phyloP scores from a whole-genome alignment of 768 basidiomycete species.

The Trametes cinnabarina region DNA sequence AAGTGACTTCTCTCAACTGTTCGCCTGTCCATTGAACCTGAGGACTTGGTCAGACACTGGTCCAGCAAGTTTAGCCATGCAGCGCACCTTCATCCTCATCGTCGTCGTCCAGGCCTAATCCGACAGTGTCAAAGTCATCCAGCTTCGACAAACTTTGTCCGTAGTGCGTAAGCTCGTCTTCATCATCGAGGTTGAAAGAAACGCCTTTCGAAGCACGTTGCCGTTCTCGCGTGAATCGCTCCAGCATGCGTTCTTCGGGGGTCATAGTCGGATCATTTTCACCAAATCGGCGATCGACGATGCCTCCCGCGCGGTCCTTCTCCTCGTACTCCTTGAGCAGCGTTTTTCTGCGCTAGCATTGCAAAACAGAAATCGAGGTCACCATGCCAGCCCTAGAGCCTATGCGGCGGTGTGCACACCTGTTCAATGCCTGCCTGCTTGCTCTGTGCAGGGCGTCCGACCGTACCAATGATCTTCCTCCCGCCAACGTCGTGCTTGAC shows the following conservation, averaged over 20 bases:
- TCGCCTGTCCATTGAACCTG: constrained; percentile 67
- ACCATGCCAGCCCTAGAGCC: no score
- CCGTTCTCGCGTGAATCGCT: constrained; percentile 90
- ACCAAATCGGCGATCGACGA: constrained; percentile 93
- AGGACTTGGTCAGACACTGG: not conserved
- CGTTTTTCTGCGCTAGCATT: constrained; percentile 73
- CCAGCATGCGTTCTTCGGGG: constrained; percentile 95
- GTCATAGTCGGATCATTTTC: constrained; percentile 91
- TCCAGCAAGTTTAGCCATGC: no score
- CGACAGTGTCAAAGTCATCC: constrained; percentile 79
- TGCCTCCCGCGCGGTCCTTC: constrained; percentile 79
- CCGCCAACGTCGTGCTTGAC: constrained; percentile 93
- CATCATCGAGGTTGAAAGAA: constrained; percentile 88
- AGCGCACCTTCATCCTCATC: constrained; percentile 44
- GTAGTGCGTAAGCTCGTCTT: constrained; percentile 89
- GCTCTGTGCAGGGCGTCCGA: constrained; percentile 81
- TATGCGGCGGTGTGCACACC: constrained; percentile 43
- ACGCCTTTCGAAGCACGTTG: constrained; percentile 73
- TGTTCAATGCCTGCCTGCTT: constrained; percentile 90
- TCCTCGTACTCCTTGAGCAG: constrained; percentile 86
- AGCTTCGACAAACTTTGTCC: constrained; percentile 83
- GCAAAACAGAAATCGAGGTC: not conserved
- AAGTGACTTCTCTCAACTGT: constrained; percentile 75
- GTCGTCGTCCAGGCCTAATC: constrained; percentile 55
- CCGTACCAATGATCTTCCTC: constrained; percentile 76